Evolutionary conservation across 495 filamentous ascomycete species (phyloP), one percentile per base, ranked within the genome.

Genomic region (Penicillium angulare): DNA sequence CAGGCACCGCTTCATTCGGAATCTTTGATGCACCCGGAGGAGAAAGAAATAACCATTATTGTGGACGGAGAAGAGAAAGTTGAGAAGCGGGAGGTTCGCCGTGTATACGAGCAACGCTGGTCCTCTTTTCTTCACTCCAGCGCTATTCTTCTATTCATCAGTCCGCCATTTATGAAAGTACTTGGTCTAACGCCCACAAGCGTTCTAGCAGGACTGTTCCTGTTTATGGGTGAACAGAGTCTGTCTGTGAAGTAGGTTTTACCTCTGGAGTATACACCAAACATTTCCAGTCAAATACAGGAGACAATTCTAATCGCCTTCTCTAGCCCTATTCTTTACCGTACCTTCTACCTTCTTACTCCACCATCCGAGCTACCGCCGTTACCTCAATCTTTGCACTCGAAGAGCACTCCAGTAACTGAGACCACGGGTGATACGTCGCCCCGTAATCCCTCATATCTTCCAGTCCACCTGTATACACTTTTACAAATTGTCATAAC

Each of bases 161-260:
- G 76, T 55, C 85, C 86, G 7, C 85, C 85, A 7, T 76, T 88
- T 34, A 86, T 86, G 79, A 80, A 80, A 51, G 79, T 87, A 4
- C 72, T 88, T 13, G 85, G 85, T 1, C 68, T 88, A 49, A 87
- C 85, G 0, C 85, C 83, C 0, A 88, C 83, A 1, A 84, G 80
- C 32, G 85, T 88, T 6, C 71, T 88, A 1, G 85, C 84, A 0
- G 85, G 84, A 1, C 65, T 88, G 10, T 88, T 88, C 60, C 66
- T 89, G 44, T 88, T 86, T 64, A 87, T 88, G 85, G 85, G 84
- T 8, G 83, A 87, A 54, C 86, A 89, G 54, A 84, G 80, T 35
- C 66, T 87, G n/a, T 77, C 76, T 10, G 79, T 85, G 7, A 88
- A 87, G 77, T 79, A 69, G 48, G 66, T 49, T 13, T 17, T 8